These are phyloP conservation scores for Solidago caesia DNA, from an alignment of 129 eudicot species.

Conservation along the genomic window DNA sequence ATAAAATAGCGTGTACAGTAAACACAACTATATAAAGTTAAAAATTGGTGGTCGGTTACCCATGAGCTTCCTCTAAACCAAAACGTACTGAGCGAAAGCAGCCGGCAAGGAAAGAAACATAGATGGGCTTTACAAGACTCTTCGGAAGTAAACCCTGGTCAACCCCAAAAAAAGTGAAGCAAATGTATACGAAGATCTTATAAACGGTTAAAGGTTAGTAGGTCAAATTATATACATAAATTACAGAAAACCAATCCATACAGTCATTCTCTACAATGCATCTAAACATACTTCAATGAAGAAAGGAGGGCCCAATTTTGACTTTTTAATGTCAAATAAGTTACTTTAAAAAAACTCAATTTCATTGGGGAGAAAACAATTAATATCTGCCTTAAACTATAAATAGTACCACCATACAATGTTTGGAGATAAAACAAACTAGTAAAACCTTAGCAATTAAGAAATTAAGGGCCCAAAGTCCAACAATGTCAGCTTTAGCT, in stretches of 20 bases:
- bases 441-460: slow-evolving; percentile 57
- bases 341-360: neutral
- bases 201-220: neutral
- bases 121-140: slow-evolving; percentile 67
- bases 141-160: slow-evolving; percentile 72
- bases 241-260: neutral
- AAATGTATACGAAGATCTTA: neutral
- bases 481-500: slow-evolving; percentile 98
- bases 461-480: slow-evolving; percentile 91
- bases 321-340: neutral
- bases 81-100: slow-evolving; percentile 97
- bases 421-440: neutral
- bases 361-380: neutral
- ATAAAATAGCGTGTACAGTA: neutral
- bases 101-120: slow-evolving; percentile 97
- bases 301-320: neutral
- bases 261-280: neutral
- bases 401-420: neutral
- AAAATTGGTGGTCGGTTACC: slow-evolving; percentile 47
- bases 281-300: neutral
- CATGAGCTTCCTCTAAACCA: slow-evolving; percentile 98
- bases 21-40: neutral
- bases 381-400: neutral
- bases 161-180: slow-evolving; percentile 22
- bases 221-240: neutral